Evolutionary conservation across 2,329 filamentous ascomycete species (phyloP).

Genomic region (Dissoconium aciculare): DNA sequence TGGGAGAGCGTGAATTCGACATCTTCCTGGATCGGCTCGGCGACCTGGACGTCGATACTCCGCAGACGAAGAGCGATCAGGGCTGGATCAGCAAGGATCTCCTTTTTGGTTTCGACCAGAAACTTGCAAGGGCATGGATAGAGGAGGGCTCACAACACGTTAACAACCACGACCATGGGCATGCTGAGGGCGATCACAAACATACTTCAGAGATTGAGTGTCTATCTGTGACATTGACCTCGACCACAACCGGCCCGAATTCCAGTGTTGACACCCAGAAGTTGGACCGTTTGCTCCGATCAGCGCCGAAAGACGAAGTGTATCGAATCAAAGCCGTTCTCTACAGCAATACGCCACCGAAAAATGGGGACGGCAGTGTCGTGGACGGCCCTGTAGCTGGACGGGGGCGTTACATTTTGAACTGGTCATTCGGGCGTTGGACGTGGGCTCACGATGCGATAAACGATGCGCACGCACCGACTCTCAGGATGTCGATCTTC

Average conservation of each 20-base stretch:
- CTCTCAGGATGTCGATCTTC: slow-evolving; percentile 59
- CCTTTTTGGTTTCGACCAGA: slow-evolving; percentile 76
- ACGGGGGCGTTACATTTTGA: slow-evolving; percentile 63
- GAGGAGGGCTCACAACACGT: slow-evolving; percentile 24
- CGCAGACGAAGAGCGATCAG: slow-evolving; percentile 67
- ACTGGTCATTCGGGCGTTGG: slow-evolving; percentile 97
- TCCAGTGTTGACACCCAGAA: slow-evolving; percentile 43
- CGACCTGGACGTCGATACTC: slow-evolving; percentile 62
- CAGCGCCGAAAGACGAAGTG: slow-evolving; percentile 79
- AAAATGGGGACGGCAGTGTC: slow-evolving; percentile 24
- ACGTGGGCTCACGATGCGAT: slow-evolving; percentile 54
- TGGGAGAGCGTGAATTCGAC: slow-evolving; percentile 59
- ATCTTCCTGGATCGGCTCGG: slow-evolving; percentile 63
- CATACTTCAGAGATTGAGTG: slow-evolving; percentile 86
- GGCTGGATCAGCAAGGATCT: slow-evolving; percentile 66
- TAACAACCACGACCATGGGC: slow-evolving; percentile 28
- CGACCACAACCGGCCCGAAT: slow-evolving; percentile 18
- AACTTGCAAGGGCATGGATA: slow-evolving; percentile 43
- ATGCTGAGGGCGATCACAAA: slow-evolving; percentile 30
- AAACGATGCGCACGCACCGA: slow-evolving; percentile 11
- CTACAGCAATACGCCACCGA: slow-evolving; percentile 30
- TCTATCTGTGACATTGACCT: slow-evolving; percentile 55
- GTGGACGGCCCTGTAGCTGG: slow-evolving; percentile 20
- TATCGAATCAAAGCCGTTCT: slow-evolving; percentile 80
- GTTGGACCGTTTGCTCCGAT: slow-evolving; percentile 50